phyloP scores from a whole-genome alignment of 371 early-diverging fungal genomes.

The Apophysomyces trapeziformis region DNA sequence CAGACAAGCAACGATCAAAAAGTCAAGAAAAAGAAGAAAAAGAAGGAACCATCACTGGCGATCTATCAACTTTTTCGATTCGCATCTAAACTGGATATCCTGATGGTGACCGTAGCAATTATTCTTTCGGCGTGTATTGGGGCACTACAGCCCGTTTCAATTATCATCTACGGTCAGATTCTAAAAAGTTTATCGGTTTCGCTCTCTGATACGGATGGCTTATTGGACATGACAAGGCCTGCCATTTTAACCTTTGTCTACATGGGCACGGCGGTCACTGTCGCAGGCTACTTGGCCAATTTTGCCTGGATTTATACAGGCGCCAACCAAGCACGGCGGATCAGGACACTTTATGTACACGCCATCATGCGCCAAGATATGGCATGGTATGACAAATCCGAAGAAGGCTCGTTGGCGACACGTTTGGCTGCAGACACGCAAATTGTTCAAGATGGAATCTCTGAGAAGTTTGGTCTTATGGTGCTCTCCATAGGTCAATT shows the following conservation, averaged over 20 bases:
- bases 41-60: slow-evolving; percentile 37
- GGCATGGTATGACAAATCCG: slow-evolving; percentile 87
- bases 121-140: slow-evolving; percentile 37
- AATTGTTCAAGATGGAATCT: slow-evolving; percentile 84
- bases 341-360: slow-evolving; percentile 61
- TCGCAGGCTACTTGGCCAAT: slow-evolving; percentile 41
- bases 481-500: slow-evolving; percentile 76
- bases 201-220: not conserved
- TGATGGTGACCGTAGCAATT: slow-evolving; percentile 31
- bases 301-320: slow-evolving; percentile 49
- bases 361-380: slow-evolving; percentile 90
- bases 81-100: slow-evolving; percentile 28
- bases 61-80: slow-evolving; percentile 42
- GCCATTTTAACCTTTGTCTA: slow-evolving; percentile 47
- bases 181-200: slow-evolving; percentile 24
- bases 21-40: slow-evolving; percentile 44
- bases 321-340: slow-evolving; percentile 46
- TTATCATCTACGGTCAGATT: slow-evolving; percentile 51
- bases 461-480: slow-evolving; percentile 82
- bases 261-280: slow-evolving; percentile 46
- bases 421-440: slow-evolving; percentile 82
- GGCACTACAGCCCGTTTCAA: slow-evolving; percentile 46
- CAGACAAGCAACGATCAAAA: slow-evolving; percentile 19
- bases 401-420: slow-evolving; percentile 72
- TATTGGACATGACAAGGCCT: slow-evolving; percentile 34